phyloP scores from a whole-genome alignment of 2,329 filamentous ascomycete genomes.

The Clonostachys solani region DNA sequence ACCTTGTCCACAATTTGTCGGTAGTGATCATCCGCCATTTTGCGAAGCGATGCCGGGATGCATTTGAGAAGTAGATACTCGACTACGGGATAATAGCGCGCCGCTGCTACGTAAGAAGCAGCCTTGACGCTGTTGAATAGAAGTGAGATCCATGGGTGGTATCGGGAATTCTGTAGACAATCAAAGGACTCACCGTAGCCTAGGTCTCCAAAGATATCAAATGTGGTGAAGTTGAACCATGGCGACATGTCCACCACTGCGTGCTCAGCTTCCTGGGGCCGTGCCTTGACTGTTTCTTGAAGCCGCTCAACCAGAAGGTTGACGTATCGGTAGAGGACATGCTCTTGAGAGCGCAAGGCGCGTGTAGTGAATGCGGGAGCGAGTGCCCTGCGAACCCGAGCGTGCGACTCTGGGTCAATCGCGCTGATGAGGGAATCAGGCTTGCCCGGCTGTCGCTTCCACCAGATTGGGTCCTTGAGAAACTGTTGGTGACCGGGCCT shows the following conservation, averaged over 20 bases:
- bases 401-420: neutral
- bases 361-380: neutral
- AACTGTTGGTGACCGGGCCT: neutral
- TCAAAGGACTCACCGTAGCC: slow-evolving; percentile 20
- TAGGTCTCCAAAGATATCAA: slow-evolving; percentile 12
- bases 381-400: neutral
- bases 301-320: slow-evolving; percentile 10
- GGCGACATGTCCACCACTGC: neutral
- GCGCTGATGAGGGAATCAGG: neutral
- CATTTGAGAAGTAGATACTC: too few relatives aligned
- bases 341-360: slow-evolving; percentile 1
- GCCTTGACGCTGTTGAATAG: slow-evolving; percentile 9
- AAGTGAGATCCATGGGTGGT: slow-evolving; percentile 15
- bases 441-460: slow-evolving; percentile 36
- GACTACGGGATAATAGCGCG: too few relatives aligned
- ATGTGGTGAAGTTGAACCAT: neutral
- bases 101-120: too few relatives aligned
- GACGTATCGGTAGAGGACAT: slow-evolving; percentile 7
- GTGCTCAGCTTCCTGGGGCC: neutral
- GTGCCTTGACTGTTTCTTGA: slow-evolving; percentile 3
- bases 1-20: too few relatives aligned
- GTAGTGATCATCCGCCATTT: too few relatives aligned
- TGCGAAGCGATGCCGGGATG: too few relatives aligned
- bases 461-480: neutral
- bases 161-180: slow-evolving; percentile 12